Conservation (phyloP, 805 yeast species). For the Lachancea meyersii region DNA sequence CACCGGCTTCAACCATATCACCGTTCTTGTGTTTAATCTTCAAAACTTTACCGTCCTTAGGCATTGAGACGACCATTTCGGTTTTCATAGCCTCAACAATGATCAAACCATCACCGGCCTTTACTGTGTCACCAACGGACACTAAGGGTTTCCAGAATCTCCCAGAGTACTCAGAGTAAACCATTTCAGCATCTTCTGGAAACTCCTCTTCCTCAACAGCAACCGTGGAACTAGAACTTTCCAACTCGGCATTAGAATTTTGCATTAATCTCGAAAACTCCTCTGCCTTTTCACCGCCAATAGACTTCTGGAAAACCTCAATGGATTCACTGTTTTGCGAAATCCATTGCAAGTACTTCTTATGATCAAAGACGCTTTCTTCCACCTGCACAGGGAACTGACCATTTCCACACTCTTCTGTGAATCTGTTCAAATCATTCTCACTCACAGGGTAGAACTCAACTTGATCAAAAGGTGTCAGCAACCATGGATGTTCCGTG, state of each 20-base stretch:
- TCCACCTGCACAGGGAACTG: conserved; percentile 66
- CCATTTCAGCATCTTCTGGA: conserved; percentile 73
- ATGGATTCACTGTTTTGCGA: conserved; percentile 68
- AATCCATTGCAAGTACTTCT: conserved; percentile 71
- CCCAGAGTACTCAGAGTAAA: conserved; percentile 94
- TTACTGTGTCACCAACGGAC: conserved; percentile 67
- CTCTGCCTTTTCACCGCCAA: conserved; percentile 74
- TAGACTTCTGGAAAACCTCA: conserved; percentile 55
- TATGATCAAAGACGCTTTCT: conserved; percentile 77
- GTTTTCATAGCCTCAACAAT: conserved; percentile 98
- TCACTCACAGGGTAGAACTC: conserved; percentile 91
- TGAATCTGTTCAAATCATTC: conserved; percentile 63
- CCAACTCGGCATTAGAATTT: conserved; percentile 69
- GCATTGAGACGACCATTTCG: conserved; percentile 81
- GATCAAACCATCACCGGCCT: conserved; percentile 70
- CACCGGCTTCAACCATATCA: conserved; percentile 96
- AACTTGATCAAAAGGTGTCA: conserved; percentile 88
- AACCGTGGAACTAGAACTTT: conserved; percentile 43
- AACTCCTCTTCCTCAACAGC: conserved; percentile 46
- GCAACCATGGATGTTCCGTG: conserved; percentile 74
- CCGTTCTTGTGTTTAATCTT: conserved; percentile 78
- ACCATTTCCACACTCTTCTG: conserved; percentile 76
- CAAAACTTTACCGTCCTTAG: conserved; percentile 62
- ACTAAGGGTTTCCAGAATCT: conserved; percentile 93
- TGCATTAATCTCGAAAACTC: conserved; percentile 83